Evolutionary conservation across 805 yeast genomes (phyloP), one percentile per base, ranked within the genome.

Genomic region (Cyberlindnera maritima): DNA sequence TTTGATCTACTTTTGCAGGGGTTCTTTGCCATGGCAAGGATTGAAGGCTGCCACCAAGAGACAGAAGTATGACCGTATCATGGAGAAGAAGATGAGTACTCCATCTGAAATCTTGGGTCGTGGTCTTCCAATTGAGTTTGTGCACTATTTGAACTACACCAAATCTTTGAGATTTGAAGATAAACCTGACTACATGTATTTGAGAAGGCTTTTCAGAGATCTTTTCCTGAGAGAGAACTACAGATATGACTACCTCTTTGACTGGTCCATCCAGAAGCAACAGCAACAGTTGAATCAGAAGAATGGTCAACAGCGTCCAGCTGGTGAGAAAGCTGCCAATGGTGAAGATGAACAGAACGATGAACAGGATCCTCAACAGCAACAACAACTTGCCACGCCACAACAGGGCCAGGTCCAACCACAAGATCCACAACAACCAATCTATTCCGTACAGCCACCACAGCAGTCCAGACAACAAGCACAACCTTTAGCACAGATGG

Each of bases 1-100:
- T 44, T 76, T 94, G 59, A 88, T 92, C 58, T 92, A 92, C 70
- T 94, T 92, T 65, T 86, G 96, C 68, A 81, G 96, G 48, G 98
- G 99, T 37, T 86, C 96, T 15, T 79, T 92, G 60, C 99, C 99
- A 45, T 92, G 99, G 99, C 99, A 92, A 70, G 99, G 99, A 4
- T 78, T 92, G 61, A 90, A 90, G 69, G 99, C 98, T 34, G 94
- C 92, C 21, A 89, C 97, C 14, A 92, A 92, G 72, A 88, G 96
- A 71, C 97, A 92, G 68, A 92, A 94, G 70, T 92, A 92, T 69
- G 97, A 92, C 70, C 80, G 97, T 52, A 94, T 92, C 59, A 83
- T 92, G 83, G 97, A 92, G 66, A 88, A 88, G 74, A 92, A 92
- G 68, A 81, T 91, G 81, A 81, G 95, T 41, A 88, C 96, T 9